Evolutionary conservation across 441 rosid species (phyloP).

Genomic region (Aleurites moluccanus): DNA sequence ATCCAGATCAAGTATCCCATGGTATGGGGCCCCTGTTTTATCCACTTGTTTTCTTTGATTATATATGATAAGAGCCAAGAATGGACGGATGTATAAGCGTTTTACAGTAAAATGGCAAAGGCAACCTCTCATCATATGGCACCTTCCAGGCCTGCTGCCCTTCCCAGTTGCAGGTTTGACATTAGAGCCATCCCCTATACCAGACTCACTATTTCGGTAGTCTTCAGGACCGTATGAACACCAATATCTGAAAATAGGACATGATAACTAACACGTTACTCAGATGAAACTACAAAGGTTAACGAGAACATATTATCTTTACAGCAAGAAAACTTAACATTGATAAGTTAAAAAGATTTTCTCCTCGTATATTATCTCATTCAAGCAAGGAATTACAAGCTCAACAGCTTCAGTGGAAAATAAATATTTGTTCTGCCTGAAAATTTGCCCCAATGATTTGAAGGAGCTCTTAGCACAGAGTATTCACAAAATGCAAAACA

Average conservation of each 20-base stretch:
- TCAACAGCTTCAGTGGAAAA: neutral
- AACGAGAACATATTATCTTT: neutral
- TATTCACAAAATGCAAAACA: neutral
- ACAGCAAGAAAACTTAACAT: neutral
- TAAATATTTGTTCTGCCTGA: conserved; percentile 4
- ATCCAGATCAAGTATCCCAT: conserved; percentile 51
- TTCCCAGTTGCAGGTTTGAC: conserved; percentile 47
- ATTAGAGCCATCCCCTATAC: conserved; percentile 38
- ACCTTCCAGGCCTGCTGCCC: conserved; percentile 58
- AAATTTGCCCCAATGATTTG: neutral
- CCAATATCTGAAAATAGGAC: conserved; percentile 48
- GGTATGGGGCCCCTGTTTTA: conserved; percentile 52
- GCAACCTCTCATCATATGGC: conserved; percentile 62
- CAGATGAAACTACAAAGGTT: conserved; percentile 1
- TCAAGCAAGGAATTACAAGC: neutral
- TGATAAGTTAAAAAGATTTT: neutral
- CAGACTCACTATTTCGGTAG: conserved; percentile 42
- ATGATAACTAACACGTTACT: conserved; percentile 10
- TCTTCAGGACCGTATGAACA: conserved; percentile 66
- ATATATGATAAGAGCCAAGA: conserved; percentile 51
- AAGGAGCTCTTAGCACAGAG: conserved; percentile 10
- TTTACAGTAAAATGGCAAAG: conserved; percentile 60
- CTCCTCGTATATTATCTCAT: neutral
- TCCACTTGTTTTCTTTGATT: conserved; percentile 58
- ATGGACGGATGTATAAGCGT: conserved; percentile 46